These are phyloP conservation scores for Synura sp. DNA, from an alignment of 352 stramenopile species.

Conservation along the genomic window DNA sequence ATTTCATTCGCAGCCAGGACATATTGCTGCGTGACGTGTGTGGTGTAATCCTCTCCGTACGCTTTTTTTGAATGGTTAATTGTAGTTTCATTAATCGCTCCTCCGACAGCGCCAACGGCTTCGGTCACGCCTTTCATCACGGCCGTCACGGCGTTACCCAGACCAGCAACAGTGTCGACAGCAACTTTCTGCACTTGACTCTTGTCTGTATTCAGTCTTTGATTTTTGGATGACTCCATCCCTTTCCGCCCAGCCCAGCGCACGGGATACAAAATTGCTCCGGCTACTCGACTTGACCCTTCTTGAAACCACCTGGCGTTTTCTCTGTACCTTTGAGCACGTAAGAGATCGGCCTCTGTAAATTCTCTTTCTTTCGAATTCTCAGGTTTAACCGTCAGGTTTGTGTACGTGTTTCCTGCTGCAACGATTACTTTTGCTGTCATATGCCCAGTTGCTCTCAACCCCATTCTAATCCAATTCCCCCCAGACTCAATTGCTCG, in stretches of 20 bases:
- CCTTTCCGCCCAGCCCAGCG: neutral
- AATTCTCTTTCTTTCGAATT: neutral
- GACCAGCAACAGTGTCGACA: slow-evolving; percentile 24
- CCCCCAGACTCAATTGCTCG: too few relatives aligned
- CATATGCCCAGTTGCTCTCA: neutral
- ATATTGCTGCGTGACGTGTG: neutral
- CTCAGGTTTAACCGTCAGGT: neutral
- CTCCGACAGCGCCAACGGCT: neutral
- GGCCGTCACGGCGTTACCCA: slow-evolving; percentile 1
- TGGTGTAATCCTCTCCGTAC: slow-evolving; percentile 10
- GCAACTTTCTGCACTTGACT: neutral
- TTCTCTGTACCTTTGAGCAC: neutral
- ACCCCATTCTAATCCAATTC: too few relatives aligned
- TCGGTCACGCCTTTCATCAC: slow-evolving; percentile 37
- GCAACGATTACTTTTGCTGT: neutral
- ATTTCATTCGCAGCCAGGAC: slow-evolving; percentile 6
- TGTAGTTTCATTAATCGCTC: slow-evolving; percentile 4
- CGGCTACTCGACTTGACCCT: neutral
- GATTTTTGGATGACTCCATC: neutral
- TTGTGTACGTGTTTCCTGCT: neutral
- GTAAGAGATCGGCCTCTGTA: neutral
- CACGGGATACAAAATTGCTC: slow-evolving; percentile 14
- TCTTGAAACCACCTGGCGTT: neutral
- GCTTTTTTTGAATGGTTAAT: neutral
- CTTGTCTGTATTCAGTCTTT: neutral